Evolutionary conservation across 768 basidiomycete genomes (phyloP).

Genomic region (Pilatotrama ljubarskyi): DNA sequence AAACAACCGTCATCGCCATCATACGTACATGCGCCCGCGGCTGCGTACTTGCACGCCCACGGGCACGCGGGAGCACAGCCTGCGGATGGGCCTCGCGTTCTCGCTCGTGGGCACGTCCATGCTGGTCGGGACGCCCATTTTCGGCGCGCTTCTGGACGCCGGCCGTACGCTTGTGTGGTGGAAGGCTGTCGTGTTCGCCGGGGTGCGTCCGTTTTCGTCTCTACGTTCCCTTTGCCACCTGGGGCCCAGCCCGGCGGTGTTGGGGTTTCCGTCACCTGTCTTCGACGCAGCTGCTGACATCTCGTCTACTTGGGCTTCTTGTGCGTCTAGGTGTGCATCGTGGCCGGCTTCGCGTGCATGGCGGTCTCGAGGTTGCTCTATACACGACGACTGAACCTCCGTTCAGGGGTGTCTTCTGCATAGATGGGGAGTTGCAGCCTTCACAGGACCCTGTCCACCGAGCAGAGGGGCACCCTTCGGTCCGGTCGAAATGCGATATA

Average conservation of each 20-base stretch:
- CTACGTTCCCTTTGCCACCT: not conserved
- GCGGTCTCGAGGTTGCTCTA: conserved; percentile 17
- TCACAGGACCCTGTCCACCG: too few relatives aligned
- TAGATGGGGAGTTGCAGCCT: too few relatives aligned
- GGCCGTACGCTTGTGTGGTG: conserved; percentile 20
- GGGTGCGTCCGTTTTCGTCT: conserved; percentile 19
- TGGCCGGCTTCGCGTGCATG: conserved; percentile 21
- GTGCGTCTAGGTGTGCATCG: conserved; percentile 14
- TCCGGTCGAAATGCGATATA: too few relatives aligned
- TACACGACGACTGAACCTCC: not conserved
- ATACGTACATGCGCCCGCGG: not conserved
- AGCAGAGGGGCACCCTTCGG: too few relatives aligned
- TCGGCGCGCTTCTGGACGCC: conserved; percentile 25
- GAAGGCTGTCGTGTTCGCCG: conserved; percentile 25
- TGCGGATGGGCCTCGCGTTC: conserved; percentile 28
- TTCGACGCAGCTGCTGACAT: not conserved
- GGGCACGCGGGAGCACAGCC: conserved; percentile 6
- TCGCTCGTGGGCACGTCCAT: conserved; percentile 23
- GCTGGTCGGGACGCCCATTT: conserved; percentile 27
- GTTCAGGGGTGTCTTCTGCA: not conserved
- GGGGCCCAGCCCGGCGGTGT: not conserved
- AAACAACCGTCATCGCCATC: not conserved
- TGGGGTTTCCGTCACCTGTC: not conserved
- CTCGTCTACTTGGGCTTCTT: not conserved
- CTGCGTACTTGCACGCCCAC: too few relatives aligned